These are phyloP conservation scores for Chalciporus sphaerocephalus DNA, from an alignment of 768 basidiomycete species.

Conservation along the genomic window DNA sequence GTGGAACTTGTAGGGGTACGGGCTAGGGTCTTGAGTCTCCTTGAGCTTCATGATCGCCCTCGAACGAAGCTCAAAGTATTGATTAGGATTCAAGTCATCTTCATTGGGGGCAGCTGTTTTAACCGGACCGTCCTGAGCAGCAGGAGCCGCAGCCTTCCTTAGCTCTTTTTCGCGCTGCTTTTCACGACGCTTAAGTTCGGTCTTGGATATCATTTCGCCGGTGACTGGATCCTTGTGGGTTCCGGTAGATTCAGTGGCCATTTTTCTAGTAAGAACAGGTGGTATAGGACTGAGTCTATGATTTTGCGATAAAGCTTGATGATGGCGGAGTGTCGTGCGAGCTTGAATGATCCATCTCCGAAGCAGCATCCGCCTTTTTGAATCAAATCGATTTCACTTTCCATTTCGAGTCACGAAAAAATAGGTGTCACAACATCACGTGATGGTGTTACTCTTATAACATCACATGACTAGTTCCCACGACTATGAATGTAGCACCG, in stretches of 20 bases:
- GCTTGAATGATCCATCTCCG: conserved; percentile 20
- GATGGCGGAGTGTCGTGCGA: conserved; percentile 9
- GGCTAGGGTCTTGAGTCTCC: conserved; percentile 80
- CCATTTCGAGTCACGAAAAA: conserved; percentile 27
- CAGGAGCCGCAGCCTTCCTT: conserved; percentile 62
- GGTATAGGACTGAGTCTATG: conserved; percentile 7
- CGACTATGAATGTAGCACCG: conserved; percentile 13
- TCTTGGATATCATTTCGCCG: conserved; percentile 96
- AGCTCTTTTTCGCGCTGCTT: conserved; percentile 73
- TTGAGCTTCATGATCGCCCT: conserved; percentile 84
- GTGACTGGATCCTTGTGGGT: conserved; percentile 78
- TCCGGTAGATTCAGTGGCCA: conserved; percentile 36
- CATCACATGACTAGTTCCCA: conserved; percentile 7
- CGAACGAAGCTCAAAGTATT: conserved; percentile 94
- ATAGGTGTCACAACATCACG: conserved; percentile 7
- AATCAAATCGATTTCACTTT: conserved; percentile 22
- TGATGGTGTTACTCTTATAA: no score
- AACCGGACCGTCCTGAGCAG: conserved; percentile 35
- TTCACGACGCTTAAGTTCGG: conserved; percentile 88
- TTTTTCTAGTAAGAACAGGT: conserved; percentile 19
- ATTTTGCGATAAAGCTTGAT: neutral
- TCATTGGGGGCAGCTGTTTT: conserved; percentile 49
- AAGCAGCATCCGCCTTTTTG: conserved; percentile 24
- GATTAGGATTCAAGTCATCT: conserved; percentile 87
- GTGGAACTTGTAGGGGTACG: conserved; percentile 99